Percentiles rank a stretch among this genome's conserved stretches.
These are phyloP conservation scores for Salisapilia sapeloensis DNA, from an alignment of 352 stramenopile genomes.

Conservation along the genomic window DNA sequence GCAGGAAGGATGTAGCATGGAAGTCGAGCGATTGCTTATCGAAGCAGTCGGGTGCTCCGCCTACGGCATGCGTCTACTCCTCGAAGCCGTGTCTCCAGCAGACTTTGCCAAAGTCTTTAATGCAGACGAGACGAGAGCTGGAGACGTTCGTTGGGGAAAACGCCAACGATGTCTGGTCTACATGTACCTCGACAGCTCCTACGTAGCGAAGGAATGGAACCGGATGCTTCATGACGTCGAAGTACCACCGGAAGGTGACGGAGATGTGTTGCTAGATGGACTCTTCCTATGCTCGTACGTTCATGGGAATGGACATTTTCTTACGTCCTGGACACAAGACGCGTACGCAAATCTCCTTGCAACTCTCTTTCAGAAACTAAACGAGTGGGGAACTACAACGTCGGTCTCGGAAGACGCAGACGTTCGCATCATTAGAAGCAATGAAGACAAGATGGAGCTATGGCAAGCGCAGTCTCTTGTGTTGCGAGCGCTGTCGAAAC, in stretches of 20 bases:
- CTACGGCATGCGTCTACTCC: conserved; percentile 43
- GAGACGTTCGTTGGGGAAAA: conserved; percentile 58
- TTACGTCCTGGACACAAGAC: conserved; percentile 50
- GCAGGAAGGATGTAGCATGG: too few relatives aligned
- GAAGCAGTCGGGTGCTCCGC: conserved; percentile 51
- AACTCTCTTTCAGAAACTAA: conserved; percentile 36
- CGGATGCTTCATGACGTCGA: conserved; percentile 2
- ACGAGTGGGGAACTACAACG: conserved; percentile 29
- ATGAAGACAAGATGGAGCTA: conserved; percentile 14
- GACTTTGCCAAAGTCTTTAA: conserved; percentile 59
- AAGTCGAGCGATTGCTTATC: too few relatives aligned
- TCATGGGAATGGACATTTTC: conserved; percentile 57
- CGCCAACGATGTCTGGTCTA: conserved; percentile 38
- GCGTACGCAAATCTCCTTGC: conserved; percentile 54
- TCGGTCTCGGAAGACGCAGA: conserved; percentile 18
- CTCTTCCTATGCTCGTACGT: conserved; percentile 75
- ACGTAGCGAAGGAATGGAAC: conserved; percentile 12
- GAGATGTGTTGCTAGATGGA: conserved; percentile 52
- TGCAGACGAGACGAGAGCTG: conserved; percentile 36
- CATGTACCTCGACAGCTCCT: conserved; percentile 47
- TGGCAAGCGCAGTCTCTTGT: conserved; percentile 72
- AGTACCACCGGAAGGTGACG: conserved; percentile 9
- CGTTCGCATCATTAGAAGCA: conserved; percentile 3
- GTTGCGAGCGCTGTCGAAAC: conserved; percentile 40
- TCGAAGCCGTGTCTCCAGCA: conserved; percentile 21